phyloP scores from a whole-genome alignment of 75 land plant genomes.

The Selaginella tamariscina region DNA sequence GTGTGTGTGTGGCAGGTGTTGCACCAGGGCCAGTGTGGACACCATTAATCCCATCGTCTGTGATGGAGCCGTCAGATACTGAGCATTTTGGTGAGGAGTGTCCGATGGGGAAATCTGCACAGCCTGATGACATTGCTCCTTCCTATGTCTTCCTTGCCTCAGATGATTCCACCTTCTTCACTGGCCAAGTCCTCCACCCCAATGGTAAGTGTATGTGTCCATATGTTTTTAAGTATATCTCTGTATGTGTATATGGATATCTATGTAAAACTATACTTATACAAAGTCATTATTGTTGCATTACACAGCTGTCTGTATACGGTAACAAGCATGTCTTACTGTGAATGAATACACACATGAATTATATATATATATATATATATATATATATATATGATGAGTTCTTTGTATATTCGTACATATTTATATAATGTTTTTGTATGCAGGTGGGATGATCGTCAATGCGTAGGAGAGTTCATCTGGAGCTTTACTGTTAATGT shows the following conservation, averaged over 20 bases:
- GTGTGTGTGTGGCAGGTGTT: conserved; percentile 24
- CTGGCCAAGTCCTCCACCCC: conserved; percentile 78
- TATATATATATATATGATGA: too few relatives aligned
- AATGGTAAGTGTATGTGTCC: conserved; percentile 36
- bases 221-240: neutral
- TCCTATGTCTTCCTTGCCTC: conserved; percentile 71
- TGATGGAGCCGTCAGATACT: conserved; percentile 20
- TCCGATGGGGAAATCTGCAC: conserved; percentile 59
- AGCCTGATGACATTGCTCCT: conserved; percentile 63
- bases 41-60: conserved; percentile 47
- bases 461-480: neutral
- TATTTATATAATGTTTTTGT: too few relatives aligned
- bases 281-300: too few relatives aligned
- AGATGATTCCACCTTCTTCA: conserved; percentile 39
- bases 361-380: too few relatives aligned
- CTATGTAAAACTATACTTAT: too few relatives aligned
- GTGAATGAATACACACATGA: too few relatives aligned
- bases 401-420: neutral
- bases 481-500: too few relatives aligned
- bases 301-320: too few relatives aligned
- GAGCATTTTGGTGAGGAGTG: conserved; percentile 38
- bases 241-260: neutral
- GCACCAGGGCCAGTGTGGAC: conserved; percentile 85
- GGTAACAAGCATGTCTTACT: too few relatives aligned
- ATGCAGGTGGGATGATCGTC: neutral